Evolutionary conservation across 2,329 filamentous ascomycete species (phyloP).

Genomic region (Penicillium sp.): DNA sequence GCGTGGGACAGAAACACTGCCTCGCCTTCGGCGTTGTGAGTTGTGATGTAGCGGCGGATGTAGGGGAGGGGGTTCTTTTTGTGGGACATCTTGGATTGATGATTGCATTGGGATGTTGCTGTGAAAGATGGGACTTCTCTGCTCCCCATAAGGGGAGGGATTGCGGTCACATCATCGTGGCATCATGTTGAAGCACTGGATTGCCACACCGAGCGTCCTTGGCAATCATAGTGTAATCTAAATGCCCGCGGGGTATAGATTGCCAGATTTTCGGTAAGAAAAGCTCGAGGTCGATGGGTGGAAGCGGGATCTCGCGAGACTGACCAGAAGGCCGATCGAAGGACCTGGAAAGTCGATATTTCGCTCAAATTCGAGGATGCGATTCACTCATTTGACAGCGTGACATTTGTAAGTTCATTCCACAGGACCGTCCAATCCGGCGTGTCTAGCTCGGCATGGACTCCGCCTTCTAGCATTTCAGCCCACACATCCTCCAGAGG

Average conservation of each 20-base stretch:
- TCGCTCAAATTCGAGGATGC: neutral
- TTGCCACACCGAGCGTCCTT: neutral
- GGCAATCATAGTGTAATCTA: neutral
- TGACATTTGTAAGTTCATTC: slow-evolving; percentile 28
- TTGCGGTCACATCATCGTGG: slow-evolving; percentile 13
- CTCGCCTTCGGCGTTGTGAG: slow-evolving; percentile 38
- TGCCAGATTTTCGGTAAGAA: too few relatives aligned
- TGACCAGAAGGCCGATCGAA: too few relatives aligned
- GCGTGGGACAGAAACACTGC: slow-evolving; percentile 38
- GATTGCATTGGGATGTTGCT: neutral
- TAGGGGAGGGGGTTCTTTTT: slow-evolving; percentile 30
- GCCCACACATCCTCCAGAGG: slow-evolving; percentile 36
- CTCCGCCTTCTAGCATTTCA: slow-evolving; percentile 32
- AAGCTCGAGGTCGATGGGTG: too few relatives aligned
- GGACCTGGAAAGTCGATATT: too few relatives aligned
- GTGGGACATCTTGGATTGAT: slow-evolving; percentile 16
- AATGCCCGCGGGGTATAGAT: too few relatives aligned
- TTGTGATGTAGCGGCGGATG: slow-evolving; percentile 42
- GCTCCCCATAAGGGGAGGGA: neutral
- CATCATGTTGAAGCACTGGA: slow-evolving; percentile 2
- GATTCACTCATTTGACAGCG: slow-evolving; percentile 18
- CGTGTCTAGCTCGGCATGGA: slow-evolving; percentile 20
- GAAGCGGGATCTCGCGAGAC: too few relatives aligned
- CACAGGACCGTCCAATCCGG: slow-evolving; percentile 35
- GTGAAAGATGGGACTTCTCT: neutral